Evolutionary conservation across 495 filamentous ascomycete genomes (phyloP).

Genomic region (Jackrogersella multiformis): DNA sequence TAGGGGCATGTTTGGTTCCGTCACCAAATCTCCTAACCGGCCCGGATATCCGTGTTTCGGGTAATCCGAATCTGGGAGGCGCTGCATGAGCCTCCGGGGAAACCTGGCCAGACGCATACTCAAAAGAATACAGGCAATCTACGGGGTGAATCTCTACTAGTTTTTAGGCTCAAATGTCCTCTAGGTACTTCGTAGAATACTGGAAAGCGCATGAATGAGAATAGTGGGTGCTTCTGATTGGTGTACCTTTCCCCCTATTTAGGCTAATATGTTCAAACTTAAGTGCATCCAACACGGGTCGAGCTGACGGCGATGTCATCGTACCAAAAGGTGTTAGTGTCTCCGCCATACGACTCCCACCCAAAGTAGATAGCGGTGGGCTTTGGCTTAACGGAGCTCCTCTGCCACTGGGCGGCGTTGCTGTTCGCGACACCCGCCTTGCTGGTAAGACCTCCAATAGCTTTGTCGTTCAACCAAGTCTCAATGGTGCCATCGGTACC

Average conservation of each 20-base stretch:
- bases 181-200: no score
- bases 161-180: slow-evolving; percentile 4
- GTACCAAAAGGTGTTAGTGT: slow-evolving; percentile 67
- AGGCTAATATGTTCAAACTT: slow-evolving; percentile 2
- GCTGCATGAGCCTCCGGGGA: slow-evolving; percentile 4
- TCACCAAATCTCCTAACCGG: not conserved
- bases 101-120: not conserved
- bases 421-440: slow-evolving; percentile 55
- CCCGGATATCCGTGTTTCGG: not conserved
- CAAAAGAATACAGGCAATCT: not conserved
- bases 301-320: slow-evolving; percentile 61
- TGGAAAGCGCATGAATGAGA: not conserved
- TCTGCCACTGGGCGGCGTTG: slow-evolving; percentile 62
- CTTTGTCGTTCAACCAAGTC: slow-evolving; percentile 64
- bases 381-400: slow-evolving; percentile 57
- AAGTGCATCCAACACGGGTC: slow-evolving; percentile 57
- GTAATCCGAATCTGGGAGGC: not conserved
- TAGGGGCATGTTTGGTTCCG: not conserved
- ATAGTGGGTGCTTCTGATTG: not conserved
- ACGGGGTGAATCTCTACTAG: slow-evolving; percentile 1
- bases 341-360: slow-evolving; percentile 67
- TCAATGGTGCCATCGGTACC: slow-evolving; percentile 63
- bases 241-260: slow-evolving; percentile 12
- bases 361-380: slow-evolving; percentile 66
- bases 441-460: slow-evolving; percentile 59